phyloP scores from a whole-genome alignment of 805 yeast species.

The Lachancea fermentati region DNA sequence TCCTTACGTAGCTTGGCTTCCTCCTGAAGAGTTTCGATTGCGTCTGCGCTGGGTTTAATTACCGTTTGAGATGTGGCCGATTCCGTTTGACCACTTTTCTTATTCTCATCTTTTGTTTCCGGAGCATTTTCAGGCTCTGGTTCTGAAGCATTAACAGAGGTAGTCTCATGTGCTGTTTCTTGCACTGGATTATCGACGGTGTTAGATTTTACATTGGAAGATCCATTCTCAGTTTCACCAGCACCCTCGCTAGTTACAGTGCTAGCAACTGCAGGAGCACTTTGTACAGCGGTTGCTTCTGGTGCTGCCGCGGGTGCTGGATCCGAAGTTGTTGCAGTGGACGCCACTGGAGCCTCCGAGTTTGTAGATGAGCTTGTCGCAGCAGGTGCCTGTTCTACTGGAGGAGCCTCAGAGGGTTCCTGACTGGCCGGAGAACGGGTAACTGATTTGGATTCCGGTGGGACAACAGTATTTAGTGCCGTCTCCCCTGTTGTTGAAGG shows the following conservation, averaged over 20 bases:
- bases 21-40: constrained; percentile 36
- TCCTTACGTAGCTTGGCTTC: constrained; percentile 37
- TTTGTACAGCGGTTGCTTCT: constrained; percentile 10
- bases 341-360: neutral
- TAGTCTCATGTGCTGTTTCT: neutral
- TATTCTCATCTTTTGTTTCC: neutral
- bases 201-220: too few relatives aligned
- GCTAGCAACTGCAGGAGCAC: neutral
- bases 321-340: constrained; percentile 1
- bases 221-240: too few relatives aligned
- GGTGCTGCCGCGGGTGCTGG: constrained; percentile 6
- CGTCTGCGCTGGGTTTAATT: constrained; percentile 33
- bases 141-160: constrained; percentile 1
- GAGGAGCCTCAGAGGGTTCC: neutral
- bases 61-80: constrained; percentile 14
- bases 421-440: constrained; percentile 1
- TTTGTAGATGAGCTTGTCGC: neutral
- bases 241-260: neutral
- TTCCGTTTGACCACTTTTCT: neutral
- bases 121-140: neutral
- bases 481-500: neutral
- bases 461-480: neutral
- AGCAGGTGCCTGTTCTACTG: neutral
- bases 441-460: neutral
- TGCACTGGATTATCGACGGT: neutral